Evolutionary conservation across 2,329 filamentous ascomycete species (phyloP), one percentile per base, ranked within the genome.

Genomic region (Talaromyces pinophilus): DNA sequence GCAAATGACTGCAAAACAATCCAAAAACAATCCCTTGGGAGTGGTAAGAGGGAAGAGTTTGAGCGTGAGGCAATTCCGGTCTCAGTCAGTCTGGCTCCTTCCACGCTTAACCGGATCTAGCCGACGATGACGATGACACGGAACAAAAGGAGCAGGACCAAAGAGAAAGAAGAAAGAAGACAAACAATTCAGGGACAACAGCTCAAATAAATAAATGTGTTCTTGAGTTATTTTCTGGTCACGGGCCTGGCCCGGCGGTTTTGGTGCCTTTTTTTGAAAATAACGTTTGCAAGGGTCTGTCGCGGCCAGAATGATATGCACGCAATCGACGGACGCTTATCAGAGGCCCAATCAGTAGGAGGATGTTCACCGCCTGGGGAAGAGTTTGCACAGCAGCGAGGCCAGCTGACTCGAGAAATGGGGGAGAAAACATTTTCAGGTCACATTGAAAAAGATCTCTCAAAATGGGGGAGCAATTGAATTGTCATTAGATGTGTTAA

Each of bases 51-150:
- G 44, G 60, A 46, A 46, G 62, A 63, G 22, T 59, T 33, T 57
- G 60, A 42, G 33, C 25, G 28, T 60, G 65, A 67, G 61, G 65
- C 42, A 67, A 60, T 54, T 66, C 52, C 65, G 55, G 61, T 40
- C 11, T 42, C 48, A 63, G 19, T 30, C 57, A 60, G 35, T 40
- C 33, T 44, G 48, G 48, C 48, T 55, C 40, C 25, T 59, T 59
- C 62, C 62, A 64, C 62, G 62, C 60, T 59, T 67, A 67, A 67
- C 65, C 65, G 65, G 65, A 67, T 57, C 42, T 63, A 67, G 61
- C 65, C 65, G 65, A 67, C 65, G 28, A 67, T 60, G 65, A 63
- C 65, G 65, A 67, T 63, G 19, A 44, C 52, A 46, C 22, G 33
- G 57, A 19, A 38, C 25, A 17, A 42, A 25, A 50, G 15, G 25